Evolutionary conservation across 441 rosid species (phyloP).

Genomic region (California macrophylla): DNA sequence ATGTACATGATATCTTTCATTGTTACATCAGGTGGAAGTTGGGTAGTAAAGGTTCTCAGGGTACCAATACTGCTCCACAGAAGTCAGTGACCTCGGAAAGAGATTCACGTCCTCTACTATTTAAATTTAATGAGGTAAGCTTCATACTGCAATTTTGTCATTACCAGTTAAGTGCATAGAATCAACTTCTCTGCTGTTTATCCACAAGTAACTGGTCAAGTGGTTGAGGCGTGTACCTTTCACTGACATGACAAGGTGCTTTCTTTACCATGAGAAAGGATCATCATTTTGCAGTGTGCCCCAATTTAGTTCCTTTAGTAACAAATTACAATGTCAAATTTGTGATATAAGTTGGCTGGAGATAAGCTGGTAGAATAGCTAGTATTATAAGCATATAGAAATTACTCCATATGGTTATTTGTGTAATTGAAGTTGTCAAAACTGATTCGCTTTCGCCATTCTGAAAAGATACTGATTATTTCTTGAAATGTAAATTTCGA

Average conservation of each 20-base stretch:
- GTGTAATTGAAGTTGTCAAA: neutral
- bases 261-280: neutral
- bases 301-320: neutral
- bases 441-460: neutral
- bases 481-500: too few species aligned
- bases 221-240: neutral
- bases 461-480: neutral
- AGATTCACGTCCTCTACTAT: constrained; percentile 68
- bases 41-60: constrained; percentile 36
- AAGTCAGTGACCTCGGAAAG: constrained; percentile 42
- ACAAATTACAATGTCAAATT: neutral
- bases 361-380: neutral
- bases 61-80: constrained; percentile 30
- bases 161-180: constrained; percentile 3
- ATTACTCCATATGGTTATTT: too few species aligned
- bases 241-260: neutral
- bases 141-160: neutral
- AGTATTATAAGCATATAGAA: neutral
- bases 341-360: neutral
- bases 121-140: constrained; percentile 83
- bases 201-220: neutral
- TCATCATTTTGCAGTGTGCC: neutral
- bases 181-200: neutral
- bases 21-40: constrained; percentile 51
- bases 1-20: constrained; percentile 12